phyloP scores from a whole-genome alignment of 192 early-diverging fungal genomes.

The Jimgerdemannia lactiflua region DNA sequence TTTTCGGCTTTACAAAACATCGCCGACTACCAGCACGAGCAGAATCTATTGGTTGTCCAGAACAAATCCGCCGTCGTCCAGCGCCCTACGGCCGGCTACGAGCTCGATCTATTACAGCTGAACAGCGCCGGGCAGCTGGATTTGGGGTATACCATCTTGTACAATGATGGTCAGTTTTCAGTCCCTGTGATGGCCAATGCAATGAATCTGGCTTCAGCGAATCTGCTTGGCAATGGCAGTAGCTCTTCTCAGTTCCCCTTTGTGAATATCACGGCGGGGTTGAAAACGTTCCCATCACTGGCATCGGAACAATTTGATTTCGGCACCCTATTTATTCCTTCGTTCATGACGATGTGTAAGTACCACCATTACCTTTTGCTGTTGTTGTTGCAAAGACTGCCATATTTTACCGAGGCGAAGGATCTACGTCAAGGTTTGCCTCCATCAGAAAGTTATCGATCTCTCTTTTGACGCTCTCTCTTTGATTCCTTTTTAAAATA shows the following conservation, averaged over 20 bases:
- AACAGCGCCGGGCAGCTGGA: conserved; percentile 20
- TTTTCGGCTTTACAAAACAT: conserved; percentile 28
- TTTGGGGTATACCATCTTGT: conserved; percentile 23
- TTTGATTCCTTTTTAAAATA: neutral
- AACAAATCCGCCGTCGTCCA: conserved; percentile 23
- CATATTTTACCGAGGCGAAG: too few species aligned
- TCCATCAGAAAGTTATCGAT: too few species aligned
- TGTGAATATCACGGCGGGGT: conserved; percentile 15
- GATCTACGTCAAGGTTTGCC: too few species aligned
- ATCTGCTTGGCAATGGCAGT: conserved; percentile 15
- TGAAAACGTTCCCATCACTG: conserved; percentile 28
- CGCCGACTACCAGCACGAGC: conserved; percentile 23
- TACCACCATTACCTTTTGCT: neutral
- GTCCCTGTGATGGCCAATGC: conserved; percentile 25
- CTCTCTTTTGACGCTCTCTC: too few species aligned
- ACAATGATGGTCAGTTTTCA: conserved; percentile 14
- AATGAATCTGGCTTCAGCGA: conserved; percentile 21
- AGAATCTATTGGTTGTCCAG: conserved; percentile 30
- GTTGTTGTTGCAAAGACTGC: neutral
- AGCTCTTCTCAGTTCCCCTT: conserved; percentile 10
- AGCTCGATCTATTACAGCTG: conserved; percentile 20
- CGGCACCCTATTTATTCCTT: conserved; percentile 27
- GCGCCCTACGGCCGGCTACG: conserved; percentile 23
- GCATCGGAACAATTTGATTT: conserved; percentile 32
- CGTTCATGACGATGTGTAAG: conserved; percentile 35